Conservation (phyloP, 1,139 yeast genomes). For the Hyphopichia pseudoburtonii region DNA sequence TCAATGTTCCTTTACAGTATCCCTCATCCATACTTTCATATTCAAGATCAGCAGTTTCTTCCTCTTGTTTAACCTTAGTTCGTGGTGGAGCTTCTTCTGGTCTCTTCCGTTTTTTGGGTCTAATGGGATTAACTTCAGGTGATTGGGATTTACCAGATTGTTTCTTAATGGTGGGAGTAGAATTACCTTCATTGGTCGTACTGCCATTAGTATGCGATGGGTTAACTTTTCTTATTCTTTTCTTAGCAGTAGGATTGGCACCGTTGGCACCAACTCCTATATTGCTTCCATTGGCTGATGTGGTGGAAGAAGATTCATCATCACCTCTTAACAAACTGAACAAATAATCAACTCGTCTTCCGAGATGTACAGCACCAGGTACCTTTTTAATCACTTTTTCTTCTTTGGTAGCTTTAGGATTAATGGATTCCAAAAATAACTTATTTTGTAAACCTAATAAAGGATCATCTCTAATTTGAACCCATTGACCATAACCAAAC, state of each 20-base stretch:
- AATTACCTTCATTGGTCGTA: conserved; percentile 20
- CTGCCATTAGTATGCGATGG: conserved; percentile 10
- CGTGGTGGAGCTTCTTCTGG: conserved; percentile 7
- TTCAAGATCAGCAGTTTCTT: conserved; percentile 49
- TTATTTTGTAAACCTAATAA: conserved; percentile 83
- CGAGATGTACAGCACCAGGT: conserved; percentile 92
- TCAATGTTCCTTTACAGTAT: conserved; percentile 61
- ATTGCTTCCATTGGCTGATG: conserved; percentile 7
- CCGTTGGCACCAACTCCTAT: no score
- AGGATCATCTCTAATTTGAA: conserved; percentile 93
- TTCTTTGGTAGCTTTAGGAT: conserved; percentile 31
- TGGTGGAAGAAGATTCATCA: conserved; percentile 26
- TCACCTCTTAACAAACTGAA: conserved; percentile 64
- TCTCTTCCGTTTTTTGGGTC: conserved; percentile 11
- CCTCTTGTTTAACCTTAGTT: conserved; percentile 15
- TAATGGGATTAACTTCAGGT: conserved; percentile 10
- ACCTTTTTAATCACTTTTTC: conserved; percentile 50
- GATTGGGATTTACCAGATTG: conserved; percentile 12
- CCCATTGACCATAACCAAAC: conserved; percentile 97
- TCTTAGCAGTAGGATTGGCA: conserved; percentile 11
- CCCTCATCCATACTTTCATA: conserved; percentile 83
- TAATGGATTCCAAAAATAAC: conserved; percentile 57
- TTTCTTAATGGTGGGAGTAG: conserved; percentile 12
- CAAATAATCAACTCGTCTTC: conserved; percentile 90
- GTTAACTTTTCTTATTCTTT: conserved; percentile 16